Evolutionary conservation across 176 grass and related monocot species (phyloP).

Genomic region (Carex parvula): DNA sequence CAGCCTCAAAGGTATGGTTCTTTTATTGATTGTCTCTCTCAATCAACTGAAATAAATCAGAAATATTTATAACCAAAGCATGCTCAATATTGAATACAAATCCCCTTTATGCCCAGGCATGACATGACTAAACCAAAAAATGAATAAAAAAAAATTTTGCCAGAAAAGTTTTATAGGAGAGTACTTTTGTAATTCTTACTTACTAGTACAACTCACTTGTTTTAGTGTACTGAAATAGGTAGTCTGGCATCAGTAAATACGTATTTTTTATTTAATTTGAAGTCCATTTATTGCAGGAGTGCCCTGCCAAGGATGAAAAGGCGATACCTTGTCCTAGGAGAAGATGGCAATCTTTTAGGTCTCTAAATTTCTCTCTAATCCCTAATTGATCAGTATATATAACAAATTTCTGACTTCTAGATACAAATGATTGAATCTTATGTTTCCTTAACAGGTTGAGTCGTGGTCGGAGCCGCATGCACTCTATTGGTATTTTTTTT

Average conservation of each 20-base stretch:
- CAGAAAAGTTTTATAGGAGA: background rate
- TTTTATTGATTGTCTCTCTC: background rate
- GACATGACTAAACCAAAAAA: background rate
- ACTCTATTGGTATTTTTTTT: conserved; percentile 61
- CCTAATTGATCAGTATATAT: background rate
- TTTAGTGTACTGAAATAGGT: background rate
- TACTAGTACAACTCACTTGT: background rate
- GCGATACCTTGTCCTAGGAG: conserved; percentile 58
- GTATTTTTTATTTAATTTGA: background rate
- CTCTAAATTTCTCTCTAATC: conserved; percentile 1
- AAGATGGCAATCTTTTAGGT: conserved; percentile 88
- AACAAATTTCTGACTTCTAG: background rate
- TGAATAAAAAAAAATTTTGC: too few relatives aligned
- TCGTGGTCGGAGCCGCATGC: conserved; percentile 46
- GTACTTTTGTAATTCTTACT: background rate
- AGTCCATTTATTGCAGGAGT: conserved; percentile 34
- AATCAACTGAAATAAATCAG: background rate
- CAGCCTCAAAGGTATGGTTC: conserved; percentile 55
- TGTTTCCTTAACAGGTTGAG: conserved; percentile 46
- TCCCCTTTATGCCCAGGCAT: background rate
- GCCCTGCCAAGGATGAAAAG: conserved; percentile 58
- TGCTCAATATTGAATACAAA: background rate
- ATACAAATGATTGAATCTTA: conserved; percentile 35
- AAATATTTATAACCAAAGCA: background rate
- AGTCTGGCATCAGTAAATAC: background rate